Conservation (phyloP, 2,329 filamentous ascomycete species). For the Fusarium drepaniforme region DNA sequence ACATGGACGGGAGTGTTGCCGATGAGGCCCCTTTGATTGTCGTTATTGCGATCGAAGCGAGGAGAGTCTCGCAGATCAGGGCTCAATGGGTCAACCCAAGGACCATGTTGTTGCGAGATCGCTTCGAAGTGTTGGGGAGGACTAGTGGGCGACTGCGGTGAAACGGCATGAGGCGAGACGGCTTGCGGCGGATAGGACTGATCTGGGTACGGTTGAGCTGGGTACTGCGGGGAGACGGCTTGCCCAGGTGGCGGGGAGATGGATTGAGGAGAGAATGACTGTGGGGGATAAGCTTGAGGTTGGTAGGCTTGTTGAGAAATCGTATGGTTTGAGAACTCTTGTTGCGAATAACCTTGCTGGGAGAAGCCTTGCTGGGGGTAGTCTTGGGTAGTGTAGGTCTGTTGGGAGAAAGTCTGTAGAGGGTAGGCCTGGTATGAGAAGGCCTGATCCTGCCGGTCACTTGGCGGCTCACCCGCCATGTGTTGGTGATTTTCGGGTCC, state of each 20-base stretch:
- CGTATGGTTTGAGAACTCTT: background rate
- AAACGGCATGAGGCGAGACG: constrained; percentile 1
- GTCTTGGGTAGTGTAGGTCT: background rate
- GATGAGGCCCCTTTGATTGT: constrained; percentile 13
- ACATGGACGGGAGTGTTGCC: background rate
- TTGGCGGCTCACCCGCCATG: background rate
- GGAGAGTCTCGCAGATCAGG: constrained; percentile 19
- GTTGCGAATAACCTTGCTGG: background rate
- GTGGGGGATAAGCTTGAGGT: background rate
- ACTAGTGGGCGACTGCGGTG: background rate
- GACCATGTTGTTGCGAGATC: background rate
- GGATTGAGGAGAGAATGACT: background rate
- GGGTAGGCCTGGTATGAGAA: background rate
- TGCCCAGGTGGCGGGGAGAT: background rate
- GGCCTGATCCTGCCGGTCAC: constrained; percentile 1
- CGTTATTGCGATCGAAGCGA: constrained; percentile 12
- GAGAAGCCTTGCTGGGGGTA: background rate
- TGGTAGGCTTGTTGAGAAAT: background rate
- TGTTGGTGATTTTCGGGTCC: background rate
- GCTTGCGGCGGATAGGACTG: background rate
- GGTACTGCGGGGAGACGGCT: constrained; percentile 9
- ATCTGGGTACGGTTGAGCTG: background rate
- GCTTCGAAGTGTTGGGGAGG: background rate
- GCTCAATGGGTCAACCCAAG: constrained; percentile 28
- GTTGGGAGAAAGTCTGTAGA: background rate